phyloP scores from a whole-genome alignment of 345 rosid genomes.

The Linum lewisii region DNA sequence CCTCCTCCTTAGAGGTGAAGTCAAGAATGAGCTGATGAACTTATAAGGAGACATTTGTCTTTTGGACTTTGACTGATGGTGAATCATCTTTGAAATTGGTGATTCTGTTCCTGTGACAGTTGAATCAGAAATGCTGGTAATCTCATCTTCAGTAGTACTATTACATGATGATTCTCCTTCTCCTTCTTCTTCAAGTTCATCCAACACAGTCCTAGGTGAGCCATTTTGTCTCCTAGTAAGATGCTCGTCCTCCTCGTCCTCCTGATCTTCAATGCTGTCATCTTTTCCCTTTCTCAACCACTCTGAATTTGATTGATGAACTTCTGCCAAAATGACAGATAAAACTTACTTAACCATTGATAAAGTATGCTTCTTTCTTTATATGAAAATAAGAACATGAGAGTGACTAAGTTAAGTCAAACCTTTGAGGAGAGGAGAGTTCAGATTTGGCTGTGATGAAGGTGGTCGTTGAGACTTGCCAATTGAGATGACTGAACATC shows the following conservation, averaged over 20 bases:
- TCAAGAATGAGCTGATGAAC: slow-evolving; percentile 41
- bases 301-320: slow-evolving; percentile 20
- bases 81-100: slow-evolving; percentile 23
- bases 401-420: neutral
- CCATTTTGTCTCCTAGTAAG: slow-evolving; percentile 19
- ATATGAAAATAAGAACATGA: neutral
- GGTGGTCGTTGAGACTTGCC: slow-evolving; percentile 28
- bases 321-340: slow-evolving; percentile 14
- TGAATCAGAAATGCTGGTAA: slow-evolving; percentile 39
- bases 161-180: slow-evolving; percentile 37
- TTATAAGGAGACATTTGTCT: slow-evolving; percentile 38
- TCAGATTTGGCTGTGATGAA: neutral
- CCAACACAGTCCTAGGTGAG: slow-evolving; percentile 55
- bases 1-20: slow-evolving; percentile 47
- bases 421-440: neutral
- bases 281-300: slow-evolving; percentile 17
- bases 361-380: neutral
- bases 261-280: slow-evolving; percentile 9
- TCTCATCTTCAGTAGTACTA: slow-evolving; percentile 39
- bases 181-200: slow-evolving; percentile 42
- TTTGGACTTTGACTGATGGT: slow-evolving; percentile 11
- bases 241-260: slow-evolving; percentile 10
- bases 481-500: slow-evolving; percentile 59
- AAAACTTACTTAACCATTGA: too few species aligned
- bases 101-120: slow-evolving; percentile 34